Evolutionary conservation across 83 land plant genomes (phyloP), one percentile per base, ranked within the genome.

Genomic region (Picea abies): DNA sequence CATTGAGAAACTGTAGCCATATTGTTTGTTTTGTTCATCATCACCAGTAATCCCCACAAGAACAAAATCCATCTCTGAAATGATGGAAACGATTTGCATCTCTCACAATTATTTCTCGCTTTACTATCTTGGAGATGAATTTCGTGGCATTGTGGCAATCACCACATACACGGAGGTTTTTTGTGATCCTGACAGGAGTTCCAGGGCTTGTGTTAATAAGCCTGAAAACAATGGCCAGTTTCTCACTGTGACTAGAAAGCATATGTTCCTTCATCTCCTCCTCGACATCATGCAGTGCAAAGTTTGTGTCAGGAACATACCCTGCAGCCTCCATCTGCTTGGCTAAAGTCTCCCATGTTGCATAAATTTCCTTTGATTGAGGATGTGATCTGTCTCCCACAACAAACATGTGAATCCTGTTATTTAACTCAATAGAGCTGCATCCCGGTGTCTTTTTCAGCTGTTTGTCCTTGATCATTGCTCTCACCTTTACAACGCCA

Each of bases 41-140:
- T 85, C 66, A 86, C 87, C 87, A 86, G 29, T 78, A 86, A 49
- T 86, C 82, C 69, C 70, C 49, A 26, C 87, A 86, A 70, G 84
- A 82, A 72, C 84, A 86, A 6, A 20, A 12, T 22, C 87, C 87
- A 70, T 77, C 71, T 60, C 19, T 72, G 49, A 86, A 86, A 32
- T 76, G 81, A 62, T 86, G 87, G 61, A 86, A 66, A 79, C 82
- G 78, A 9, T 69, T 79, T 22, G 68, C 61, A 82, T 86, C 84
- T 52, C 83, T 86, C 16, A 82, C 16, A 35, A 86, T n/a, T 52
- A 86, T 82, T 49, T 79, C 80, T 15, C 75, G 23, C 56, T 47
- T 29, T 71, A 70, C 35, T 2, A 71, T 23, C 39, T 44, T 79
- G 23, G 87, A 86, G 56, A 82, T 66, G 2, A 49, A 62, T 78